Evolutionary conservation across 2,329 filamentous ascomycete genomes (phyloP).

Genomic region (Botryotinia globosa): DNA sequence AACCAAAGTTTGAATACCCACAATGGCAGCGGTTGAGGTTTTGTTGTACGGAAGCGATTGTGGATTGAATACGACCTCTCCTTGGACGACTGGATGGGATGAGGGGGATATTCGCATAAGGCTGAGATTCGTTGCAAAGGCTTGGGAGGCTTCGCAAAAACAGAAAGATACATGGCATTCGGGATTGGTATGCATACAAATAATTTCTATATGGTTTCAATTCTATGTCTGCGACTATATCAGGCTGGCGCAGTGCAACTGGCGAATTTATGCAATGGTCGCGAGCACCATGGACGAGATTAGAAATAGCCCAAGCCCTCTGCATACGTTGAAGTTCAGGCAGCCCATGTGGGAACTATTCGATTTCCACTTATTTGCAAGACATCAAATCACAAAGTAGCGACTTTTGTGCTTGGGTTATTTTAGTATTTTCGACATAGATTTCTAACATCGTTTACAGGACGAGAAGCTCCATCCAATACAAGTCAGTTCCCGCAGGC

Average conservation of each 20-base stretch:
- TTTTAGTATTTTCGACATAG: conserved; percentile 36
- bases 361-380: conserved; percentile 13
- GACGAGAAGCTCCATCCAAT: conserved; percentile 33
- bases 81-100: conserved; percentile 46
- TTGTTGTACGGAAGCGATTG: conserved; percentile 42
- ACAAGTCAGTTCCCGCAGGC: conserved; percentile 35
- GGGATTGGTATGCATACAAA: conserved; percentile 35
- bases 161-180: conserved; percentile 26
- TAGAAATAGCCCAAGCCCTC: neutral
- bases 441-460: conserved; percentile 36
- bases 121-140: conserved; percentile 39
- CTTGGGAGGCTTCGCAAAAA: conserved; percentile 37
- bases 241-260: conserved; percentile 12
- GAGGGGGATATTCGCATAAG: conserved; percentile 41
- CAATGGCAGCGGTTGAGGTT: conserved; percentile 47
- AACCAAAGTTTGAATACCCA: conserved; percentile 38
- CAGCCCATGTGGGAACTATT: neutral
- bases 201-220: conserved; percentile 25
- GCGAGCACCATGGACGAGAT: conserved; percentile 20
- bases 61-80: conserved; percentile 44
- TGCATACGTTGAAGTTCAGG: conserved; percentile 1
- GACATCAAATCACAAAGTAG: conserved; percentile 37
- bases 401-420: conserved; percentile 32
- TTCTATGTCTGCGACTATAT: neutral
- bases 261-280: neutral